These are phyloP conservation scores for Deakozyma indianensis DNA, from an alignment of 805 yeast genomes.

Conservation along the genomic window DNA sequence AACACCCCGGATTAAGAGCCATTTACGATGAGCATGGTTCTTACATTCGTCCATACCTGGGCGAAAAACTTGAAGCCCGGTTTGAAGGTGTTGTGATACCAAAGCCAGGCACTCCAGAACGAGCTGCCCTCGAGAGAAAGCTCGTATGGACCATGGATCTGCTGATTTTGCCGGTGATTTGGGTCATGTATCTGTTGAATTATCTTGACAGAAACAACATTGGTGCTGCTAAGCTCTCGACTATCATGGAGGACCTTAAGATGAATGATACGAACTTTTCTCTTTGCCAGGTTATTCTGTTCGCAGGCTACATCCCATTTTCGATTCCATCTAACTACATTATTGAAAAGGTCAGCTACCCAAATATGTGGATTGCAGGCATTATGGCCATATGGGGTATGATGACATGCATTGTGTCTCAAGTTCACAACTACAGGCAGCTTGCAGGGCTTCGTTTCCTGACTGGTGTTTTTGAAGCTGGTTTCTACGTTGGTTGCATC, in stretches of 20 bases:
- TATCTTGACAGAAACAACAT: constrained; percentile 33
- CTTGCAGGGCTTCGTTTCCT: constrained; percentile 24
- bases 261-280: constrained; percentile 29
- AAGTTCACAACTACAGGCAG: constrained; percentile 19
- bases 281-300: constrained; percentile 27
- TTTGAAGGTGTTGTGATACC: constrained; percentile 9
- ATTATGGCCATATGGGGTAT: constrained; percentile 23
- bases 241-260: constrained; percentile 26
- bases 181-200: constrained; percentile 30
- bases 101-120: constrained; percentile 22
- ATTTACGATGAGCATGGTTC: background rate
- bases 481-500: constrained; percentile 29
- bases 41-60: background rate
- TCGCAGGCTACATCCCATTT: constrained; percentile 19
- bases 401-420: constrained; percentile 22
- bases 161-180: constrained; percentile 28
- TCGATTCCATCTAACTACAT: constrained; percentile 25
- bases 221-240: constrained; percentile 33
- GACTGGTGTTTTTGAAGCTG: constrained; percentile 29
- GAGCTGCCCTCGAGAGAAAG: background rate
- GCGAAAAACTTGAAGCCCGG: background rate
- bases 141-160: constrained; percentile 25
- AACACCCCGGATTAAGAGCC: background rate
- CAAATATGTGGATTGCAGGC: constrained; percentile 21
- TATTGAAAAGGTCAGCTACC: constrained; percentile 21